phyloP scores from a whole-genome alignment of 192 early-diverging fungal species.

The Chytriomyces sp. region DNA sequence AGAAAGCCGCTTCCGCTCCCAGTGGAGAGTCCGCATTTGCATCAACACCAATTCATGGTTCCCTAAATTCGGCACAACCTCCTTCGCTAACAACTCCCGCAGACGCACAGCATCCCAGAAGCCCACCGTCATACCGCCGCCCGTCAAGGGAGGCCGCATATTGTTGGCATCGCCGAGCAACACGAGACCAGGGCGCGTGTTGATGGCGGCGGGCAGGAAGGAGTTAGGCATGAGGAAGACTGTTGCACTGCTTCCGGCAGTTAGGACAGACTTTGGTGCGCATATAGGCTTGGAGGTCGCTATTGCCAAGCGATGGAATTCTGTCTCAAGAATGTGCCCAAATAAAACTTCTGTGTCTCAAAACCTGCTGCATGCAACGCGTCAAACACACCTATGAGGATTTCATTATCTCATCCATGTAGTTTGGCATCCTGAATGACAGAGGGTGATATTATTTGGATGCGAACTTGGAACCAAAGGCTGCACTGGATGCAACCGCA shows the following conservation, averaged over 20 bases:
- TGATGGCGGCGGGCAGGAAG: conserved; percentile 80
- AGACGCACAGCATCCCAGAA: conserved; percentile 88
- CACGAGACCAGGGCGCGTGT: conserved; percentile 73
- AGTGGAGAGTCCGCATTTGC: conserved; percentile 69
- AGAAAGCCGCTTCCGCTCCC: conserved; percentile 73
- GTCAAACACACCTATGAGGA: too few relatives aligned
- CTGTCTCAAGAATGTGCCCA: too few relatives aligned
- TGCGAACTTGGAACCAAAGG: too few relatives aligned
- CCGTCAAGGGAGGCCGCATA: conserved; percentile 93
- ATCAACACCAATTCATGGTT: conserved; percentile 51
- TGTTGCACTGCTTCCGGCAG: conserved; percentile 62
- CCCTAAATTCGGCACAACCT: conserved; percentile 47
- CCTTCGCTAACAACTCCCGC: conserved; percentile 56
- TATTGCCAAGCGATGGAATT: conserved; percentile 67
- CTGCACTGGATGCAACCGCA: too few relatives aligned
- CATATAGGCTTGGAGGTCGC: conserved; percentile 68
- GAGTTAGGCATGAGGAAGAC: conserved; percentile 85
- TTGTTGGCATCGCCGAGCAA: conserved; percentile 95
- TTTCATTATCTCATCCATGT: too few relatives aligned
- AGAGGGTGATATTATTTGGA: too few relatives aligned
- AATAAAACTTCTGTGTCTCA: too few relatives aligned
- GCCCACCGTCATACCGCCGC: conserved; percentile 96
- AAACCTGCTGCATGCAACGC: too few relatives aligned
- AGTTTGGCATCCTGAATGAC: too few relatives aligned
- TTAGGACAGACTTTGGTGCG: conserved; percentile 60